Percentiles rank a stretch among this genome's conserved stretches.
Conservation (phyloP, 768 basidiomycete species). For the Calvatia gigantea region DNA sequence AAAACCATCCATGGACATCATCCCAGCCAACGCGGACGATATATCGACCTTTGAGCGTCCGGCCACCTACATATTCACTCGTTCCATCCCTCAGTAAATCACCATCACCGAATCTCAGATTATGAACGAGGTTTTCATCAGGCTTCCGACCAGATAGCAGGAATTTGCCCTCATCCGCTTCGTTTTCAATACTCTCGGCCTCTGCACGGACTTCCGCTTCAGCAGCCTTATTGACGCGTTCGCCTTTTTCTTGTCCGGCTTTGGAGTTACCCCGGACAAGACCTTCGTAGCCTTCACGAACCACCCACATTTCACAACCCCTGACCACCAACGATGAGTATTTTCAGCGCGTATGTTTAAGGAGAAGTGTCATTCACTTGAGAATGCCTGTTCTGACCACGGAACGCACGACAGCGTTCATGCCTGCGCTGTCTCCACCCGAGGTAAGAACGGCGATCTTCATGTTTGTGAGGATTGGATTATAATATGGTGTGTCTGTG, state of each 20-base stretch:
- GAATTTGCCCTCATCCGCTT: constrained; percentile 12
- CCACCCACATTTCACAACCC: constrained; percentile 93
- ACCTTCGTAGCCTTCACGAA: constrained; percentile 98
- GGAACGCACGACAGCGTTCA: constrained; percentile 93
- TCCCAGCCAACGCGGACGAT: constrained; percentile 98
- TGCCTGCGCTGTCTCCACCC: constrained; percentile 97
- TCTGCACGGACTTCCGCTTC: constrained; percentile 14
- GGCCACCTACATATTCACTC: constrained; percentile 63
- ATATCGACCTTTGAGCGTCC: constrained; percentile 84
- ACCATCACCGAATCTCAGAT: constrained; percentile 82
- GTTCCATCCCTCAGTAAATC: constrained; percentile 77
- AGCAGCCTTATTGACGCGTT: constrained; percentile 19
- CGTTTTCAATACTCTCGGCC: constrained; percentile 19
- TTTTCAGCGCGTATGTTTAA: background rate
- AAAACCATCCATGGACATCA: constrained; percentile 94
- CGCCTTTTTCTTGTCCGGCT: constrained; percentile 18
- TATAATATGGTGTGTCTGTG: background rate
- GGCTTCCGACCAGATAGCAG: constrained; percentile 20
- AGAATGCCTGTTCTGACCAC: constrained; percentile 92
- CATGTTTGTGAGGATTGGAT: constrained; percentile 48
- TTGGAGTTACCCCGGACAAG: constrained; percentile 87
- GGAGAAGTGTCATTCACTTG: constrained; percentile 48
- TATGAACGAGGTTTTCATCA: constrained; percentile 50
- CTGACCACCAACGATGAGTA: constrained; percentile 37
- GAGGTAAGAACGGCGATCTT: constrained; percentile 94